phyloP scores from a whole-genome alignment of 345 rosid species.

The Rhodamnia argentea region DNA sequence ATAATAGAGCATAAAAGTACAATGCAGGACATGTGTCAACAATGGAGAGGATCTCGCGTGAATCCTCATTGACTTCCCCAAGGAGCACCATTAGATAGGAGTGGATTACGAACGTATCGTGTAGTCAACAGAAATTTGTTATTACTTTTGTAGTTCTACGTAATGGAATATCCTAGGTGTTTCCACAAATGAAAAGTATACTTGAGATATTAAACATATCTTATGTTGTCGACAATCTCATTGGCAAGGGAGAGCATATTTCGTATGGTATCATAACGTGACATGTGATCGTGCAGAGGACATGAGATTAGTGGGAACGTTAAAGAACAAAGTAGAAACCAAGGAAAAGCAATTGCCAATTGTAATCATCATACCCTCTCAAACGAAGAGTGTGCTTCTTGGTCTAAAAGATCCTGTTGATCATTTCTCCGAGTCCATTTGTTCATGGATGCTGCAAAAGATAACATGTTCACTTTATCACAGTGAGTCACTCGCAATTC shows the following conservation, averaged over 20 bases:
- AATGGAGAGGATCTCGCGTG: no score
- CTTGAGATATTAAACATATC: neutral
- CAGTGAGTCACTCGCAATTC: neutral
- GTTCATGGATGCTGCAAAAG: neutral
- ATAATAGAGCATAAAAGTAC: neutral
- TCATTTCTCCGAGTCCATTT: neutral
- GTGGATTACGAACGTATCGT: neutral
- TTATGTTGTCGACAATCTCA: no score
- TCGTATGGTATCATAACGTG: no score
- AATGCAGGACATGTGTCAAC: no score
- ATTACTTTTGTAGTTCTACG: neutral
- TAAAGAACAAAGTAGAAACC: neutral
- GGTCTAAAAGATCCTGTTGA: neutral
- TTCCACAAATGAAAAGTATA: neutral
- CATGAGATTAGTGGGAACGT: neutral
- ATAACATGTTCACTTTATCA: neutral
- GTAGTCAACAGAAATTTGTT: no score
- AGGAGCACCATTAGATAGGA: neutral
- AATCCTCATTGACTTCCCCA: no score
- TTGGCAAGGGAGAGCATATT: neutral
- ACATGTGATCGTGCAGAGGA: neutral
- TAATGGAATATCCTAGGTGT: neutral
- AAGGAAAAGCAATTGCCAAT: neutral
- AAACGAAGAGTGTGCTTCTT: neutral
- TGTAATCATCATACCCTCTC: neutral